Evolutionary conservation across 2,329 filamentous ascomycete genomes (phyloP).

Genomic region (Claviceps sp.): DNA sequence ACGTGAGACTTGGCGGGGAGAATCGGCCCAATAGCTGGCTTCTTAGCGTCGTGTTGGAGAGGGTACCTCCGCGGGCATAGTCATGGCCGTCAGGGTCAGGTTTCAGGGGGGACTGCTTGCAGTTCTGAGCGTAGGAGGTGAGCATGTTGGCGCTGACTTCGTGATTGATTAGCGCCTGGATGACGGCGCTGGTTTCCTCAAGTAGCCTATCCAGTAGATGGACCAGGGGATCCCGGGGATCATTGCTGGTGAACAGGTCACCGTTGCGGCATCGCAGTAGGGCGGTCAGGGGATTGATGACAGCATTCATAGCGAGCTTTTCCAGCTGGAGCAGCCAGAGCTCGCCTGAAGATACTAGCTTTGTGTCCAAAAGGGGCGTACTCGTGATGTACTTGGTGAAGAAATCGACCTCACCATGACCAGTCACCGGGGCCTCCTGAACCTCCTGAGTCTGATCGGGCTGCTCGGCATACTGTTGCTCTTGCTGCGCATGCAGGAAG

Average conservation of each 20-base stretch:
- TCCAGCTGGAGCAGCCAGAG: constrained; percentile 59
- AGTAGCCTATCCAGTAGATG: constrained; percentile 56
- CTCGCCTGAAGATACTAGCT: constrained; percentile 25
- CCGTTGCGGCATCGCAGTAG: constrained; percentile 69
- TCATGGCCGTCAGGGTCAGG: not conserved
- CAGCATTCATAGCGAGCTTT: constrained; percentile 68
- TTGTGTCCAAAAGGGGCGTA: constrained; percentile 30
- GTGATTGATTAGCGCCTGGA: constrained; percentile 53
- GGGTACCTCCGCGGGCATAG: not conserved
- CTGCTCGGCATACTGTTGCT: not conserved
- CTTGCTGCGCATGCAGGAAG: not conserved
- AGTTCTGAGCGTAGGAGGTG: not conserved
- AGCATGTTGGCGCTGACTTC: constrained; percentile 31
- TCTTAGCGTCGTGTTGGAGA: not conserved
- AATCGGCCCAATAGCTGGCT: constrained; percentile 20
- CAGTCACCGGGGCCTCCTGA: too few relatives aligned
- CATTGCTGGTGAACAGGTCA: constrained; percentile 39
- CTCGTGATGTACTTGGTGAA: constrained; percentile 28
- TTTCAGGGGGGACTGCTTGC: not conserved
- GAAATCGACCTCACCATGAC: constrained; percentile 15
- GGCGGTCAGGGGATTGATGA: constrained; percentile 78
- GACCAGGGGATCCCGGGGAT: constrained; percentile 29
- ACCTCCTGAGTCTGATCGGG: not conserved
- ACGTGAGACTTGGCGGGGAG: constrained; percentile 26
- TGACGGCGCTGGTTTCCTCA: constrained; percentile 60